Evolutionary conservation across 805 yeast genomes (phyloP), one percentile per base, ranked within the genome.

Genomic region (Wickerhamomyces rabaulensis): DNA sequence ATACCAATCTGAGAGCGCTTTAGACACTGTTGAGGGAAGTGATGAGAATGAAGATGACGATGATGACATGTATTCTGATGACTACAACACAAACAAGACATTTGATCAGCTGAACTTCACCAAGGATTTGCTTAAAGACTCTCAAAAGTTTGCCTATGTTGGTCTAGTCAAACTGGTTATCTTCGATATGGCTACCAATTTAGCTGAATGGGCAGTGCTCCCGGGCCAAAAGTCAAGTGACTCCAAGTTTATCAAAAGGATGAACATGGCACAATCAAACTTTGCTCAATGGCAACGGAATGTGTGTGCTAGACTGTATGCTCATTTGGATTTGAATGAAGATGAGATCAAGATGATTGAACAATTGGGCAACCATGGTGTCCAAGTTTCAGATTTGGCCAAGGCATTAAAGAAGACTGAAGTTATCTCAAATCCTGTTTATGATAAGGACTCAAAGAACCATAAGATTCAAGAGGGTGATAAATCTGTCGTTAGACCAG

Each of bases 341-440:
- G 88, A 82, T 13, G 99, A 94, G 64, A 78, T 83, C 48, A 64
- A 71, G 35, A 94, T 94, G 98, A 86, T 94, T 43, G 96, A 91
- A 58, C 82, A 80, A 49, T 69, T 94, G 49, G 82, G 95, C 37
- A 70, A 80, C 13, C 98, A 94, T 63, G 95, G 96, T 3, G 79
- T 94, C 15, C 80, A 80, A 52, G 80, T 87, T 0, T 59, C 63
- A 6, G 98, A 92, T 66, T 72, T 94, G 42, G 73, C 86, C 2
- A 75, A 75, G 15, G 78, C 86, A 39, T 69, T 92, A 46, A 68
- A 75, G 55, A 76, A 75, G 5, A 67, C 71, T 3, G 74, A 75
- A 46, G 65, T 67, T 3, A 71, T 84, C 6, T 68, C 70, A 4
- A 82, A 82, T 57, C 83, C 85, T 19, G 63, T 67, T 21, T 67